A percentile compares a stretch with the other conserved stretches of the same genome.
Evolutionary conservation across 345 rosid genomes (phyloP).

Genomic region (Aquilaria sinensis): DNA sequence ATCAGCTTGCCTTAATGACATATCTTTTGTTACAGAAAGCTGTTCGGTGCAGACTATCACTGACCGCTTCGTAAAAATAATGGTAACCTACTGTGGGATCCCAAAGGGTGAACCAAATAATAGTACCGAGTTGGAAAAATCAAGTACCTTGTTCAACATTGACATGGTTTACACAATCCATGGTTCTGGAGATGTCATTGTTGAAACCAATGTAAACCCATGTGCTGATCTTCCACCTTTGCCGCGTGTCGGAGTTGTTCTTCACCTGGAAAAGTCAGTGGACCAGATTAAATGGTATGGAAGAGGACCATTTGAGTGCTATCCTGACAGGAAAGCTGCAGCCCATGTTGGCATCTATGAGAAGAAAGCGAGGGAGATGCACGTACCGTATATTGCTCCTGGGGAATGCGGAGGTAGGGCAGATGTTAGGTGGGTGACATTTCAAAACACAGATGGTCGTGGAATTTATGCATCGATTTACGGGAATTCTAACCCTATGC

Average conservation of each 20-base stretch:
- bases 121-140: conserved; percentile 20
- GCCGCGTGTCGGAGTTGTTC: conserved; percentile 86
- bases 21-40: conserved; percentile 48
- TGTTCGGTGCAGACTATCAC: conserved; percentile 46
- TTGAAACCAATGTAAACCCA: conserved; percentile 59
- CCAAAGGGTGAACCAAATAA: conserved; percentile 20
- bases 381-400: conserved; percentile 95
- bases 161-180: conserved; percentile 49
- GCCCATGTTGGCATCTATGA: conserved; percentile 74
- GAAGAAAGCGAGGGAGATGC: conserved; percentile 61
- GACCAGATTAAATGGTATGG: conserved; percentile 84
- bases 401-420: conserved; percentile 88
- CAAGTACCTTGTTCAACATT: conserved; percentile 45
- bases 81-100: conserved; percentile 40
- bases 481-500: conserved; percentile 80
- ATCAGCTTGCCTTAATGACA: conserved; percentile 50
- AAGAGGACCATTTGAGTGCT: conserved; percentile 95
- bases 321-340: conserved; percentile 95
- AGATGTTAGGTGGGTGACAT: conserved; percentile 93
- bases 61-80: conserved; percentile 42
- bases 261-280: conserved; percentile 61
- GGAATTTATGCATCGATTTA: conserved; percentile 83
- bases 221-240: conserved; percentile 72
- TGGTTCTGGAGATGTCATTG: conserved; percentile 73
- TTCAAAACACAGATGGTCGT: conserved; percentile 54